These are phyloP conservation scores for Trapa bicornis DNA, from an alignment of 345 rosid genomes.

Conservation along the genomic window DNA sequence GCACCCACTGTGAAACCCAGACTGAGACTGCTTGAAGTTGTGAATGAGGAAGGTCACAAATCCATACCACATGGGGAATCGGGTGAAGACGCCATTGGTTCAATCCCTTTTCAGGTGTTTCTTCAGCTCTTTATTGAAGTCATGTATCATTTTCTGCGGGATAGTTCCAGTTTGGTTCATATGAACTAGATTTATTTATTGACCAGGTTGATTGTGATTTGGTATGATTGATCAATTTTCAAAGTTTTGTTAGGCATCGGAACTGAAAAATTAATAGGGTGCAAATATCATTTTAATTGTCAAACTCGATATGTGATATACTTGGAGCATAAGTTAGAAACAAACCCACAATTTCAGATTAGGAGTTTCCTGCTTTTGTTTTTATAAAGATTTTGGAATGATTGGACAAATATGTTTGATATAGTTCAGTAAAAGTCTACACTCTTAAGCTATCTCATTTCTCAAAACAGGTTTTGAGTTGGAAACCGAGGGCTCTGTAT, in stretches of 20 bases:
- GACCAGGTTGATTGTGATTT: background rate
- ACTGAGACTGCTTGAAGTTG: conserved; percentile 41
- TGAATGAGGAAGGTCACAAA: conserved; percentile 15
- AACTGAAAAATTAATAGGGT: background rate
- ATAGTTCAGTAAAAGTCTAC: background rate
- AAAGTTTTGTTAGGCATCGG: background rate
- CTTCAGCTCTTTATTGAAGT: too few relatives aligned
- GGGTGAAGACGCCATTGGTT: conserved; percentile 36
- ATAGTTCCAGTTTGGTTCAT: background rate
- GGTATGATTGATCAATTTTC: background rate
- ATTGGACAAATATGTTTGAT: background rate
- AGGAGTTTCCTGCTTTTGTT: background rate
- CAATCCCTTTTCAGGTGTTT: conserved; percentile 70
- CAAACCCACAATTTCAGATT: background rate
- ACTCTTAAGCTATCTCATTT: background rate
- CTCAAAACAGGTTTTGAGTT: conserved; percentile 41
- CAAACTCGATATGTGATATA: background rate
- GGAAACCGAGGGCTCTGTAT: conserved; percentile 48
- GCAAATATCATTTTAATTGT: background rate
- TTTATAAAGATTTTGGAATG: background rate
- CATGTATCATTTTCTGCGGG: background rate
- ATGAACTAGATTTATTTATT: background rate
- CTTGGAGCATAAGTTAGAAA: background rate
- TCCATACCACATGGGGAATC: conserved; percentile 49
- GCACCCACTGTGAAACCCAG: conserved; percentile 40